A percentile compares a stretch with the other conserved stretches of the same genome.
phyloP scores from a whole-genome alignment of 371 early-diverging fungal species.

The Encephalitozoon cuniculi region DNA sequence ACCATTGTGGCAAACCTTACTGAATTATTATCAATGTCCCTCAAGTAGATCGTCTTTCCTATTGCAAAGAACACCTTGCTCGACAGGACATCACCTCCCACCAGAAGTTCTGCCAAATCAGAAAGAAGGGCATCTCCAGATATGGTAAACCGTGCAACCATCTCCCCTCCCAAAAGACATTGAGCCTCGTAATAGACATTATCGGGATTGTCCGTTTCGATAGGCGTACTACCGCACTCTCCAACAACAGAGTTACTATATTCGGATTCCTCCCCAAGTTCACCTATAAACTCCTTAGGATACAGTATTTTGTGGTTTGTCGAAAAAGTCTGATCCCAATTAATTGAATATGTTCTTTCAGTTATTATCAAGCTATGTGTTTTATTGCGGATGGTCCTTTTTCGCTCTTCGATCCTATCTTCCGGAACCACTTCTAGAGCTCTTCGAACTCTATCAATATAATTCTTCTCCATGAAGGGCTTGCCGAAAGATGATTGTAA shows the following conservation, averaged over 20 bases:
- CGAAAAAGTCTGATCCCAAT: not conserved
- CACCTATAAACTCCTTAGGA: not conserved
- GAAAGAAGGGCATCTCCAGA: not conserved
- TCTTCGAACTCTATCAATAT: slow-evolving; percentile 5
- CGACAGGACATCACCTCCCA: not conserved
- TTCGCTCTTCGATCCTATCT: not conserved
- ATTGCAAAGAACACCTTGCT: not conserved
- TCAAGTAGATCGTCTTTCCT: not conserved
- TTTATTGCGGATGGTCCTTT: not conserved
- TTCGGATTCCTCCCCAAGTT: not conserved
- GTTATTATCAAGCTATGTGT: not conserved
- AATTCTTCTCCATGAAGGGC: slow-evolving; percentile 11
- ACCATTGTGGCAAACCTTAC: slow-evolving; percentile 1
- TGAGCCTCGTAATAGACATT: not conserved
- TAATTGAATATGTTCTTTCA: not conserved
- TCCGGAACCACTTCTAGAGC: not conserved
- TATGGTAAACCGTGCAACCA: not conserved
- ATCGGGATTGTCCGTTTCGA: not conserved
- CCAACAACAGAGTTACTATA: not conserved
- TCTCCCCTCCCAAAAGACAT: not conserved
- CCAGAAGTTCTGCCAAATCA: not conserved
- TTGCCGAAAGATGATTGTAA: not conserved
- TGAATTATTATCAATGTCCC: not conserved
- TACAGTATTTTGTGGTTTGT: slow-evolving; percentile 1
- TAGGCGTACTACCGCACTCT: not conserved